Evolutionary conservation across 2,329 filamentous ascomycete genomes (phyloP).

Genomic region (Aspergillus vadensis): DNA sequence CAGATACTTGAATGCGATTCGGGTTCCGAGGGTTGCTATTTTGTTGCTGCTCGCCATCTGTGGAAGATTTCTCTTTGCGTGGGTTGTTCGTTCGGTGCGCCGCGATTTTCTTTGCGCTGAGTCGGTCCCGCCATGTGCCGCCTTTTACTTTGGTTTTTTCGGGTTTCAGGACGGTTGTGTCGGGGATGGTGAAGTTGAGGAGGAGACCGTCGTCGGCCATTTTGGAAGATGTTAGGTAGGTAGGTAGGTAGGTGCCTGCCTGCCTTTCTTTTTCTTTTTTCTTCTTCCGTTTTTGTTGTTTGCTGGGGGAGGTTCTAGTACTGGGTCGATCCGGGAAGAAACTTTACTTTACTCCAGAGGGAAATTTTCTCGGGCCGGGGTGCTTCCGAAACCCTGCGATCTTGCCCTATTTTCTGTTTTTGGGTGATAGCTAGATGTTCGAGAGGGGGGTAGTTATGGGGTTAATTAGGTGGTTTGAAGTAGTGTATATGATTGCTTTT

Average conservation of each 20-base stretch:
- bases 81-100: slow-evolving; percentile 54
- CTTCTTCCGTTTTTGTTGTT: background rate
- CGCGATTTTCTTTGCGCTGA: slow-evolving; percentile 73
- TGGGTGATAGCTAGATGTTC: background rate
- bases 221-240: slow-evolving; percentile 1
- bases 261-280: background rate
- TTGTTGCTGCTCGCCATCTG: slow-evolving; percentile 9
- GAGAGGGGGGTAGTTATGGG: background rate
- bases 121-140: slow-evolving; percentile 88
- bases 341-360: slow-evolving; percentile 23
- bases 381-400: slow-evolving; percentile 30
- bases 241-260: slow-evolving; percentile 7
- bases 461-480: background rate
- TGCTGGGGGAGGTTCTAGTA: background rate
- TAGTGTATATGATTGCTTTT: background rate
- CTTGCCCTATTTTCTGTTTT: slow-evolving; percentile 37
- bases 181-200: slow-evolving; percentile 82
- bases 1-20: slow-evolving; percentile 37
- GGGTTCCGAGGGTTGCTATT: slow-evolving; percentile 31
- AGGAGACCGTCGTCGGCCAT: slow-evolving; percentile 98
- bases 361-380: slow-evolving; percentile 38
- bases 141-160: slow-evolving; percentile 71
- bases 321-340: background rate
- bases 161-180: slow-evolving; percentile 63
- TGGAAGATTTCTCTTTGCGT: slow-evolving; percentile 17